Percentiles rank a stretch among this genome's conserved stretches.
Evolutionary conservation across 495 filamentous ascomycete species (phyloP).

Genomic region (Cryomyces minteri): DNA sequence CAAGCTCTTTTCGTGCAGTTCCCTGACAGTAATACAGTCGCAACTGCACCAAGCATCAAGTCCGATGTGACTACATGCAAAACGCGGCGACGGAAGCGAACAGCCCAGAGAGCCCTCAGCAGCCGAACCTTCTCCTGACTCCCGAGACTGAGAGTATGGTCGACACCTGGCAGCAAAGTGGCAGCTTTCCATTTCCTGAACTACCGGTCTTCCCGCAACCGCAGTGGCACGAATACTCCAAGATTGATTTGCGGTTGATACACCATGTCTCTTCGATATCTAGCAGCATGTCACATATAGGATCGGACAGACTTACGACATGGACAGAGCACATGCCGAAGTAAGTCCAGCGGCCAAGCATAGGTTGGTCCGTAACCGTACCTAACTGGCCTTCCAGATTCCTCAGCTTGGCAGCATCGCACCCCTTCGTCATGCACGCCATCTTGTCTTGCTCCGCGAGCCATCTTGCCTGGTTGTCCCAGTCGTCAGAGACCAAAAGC

Average conservation of each 20-base stretch:
- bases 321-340: conserved; percentile 87
- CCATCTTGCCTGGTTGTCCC: conserved; percentile 73
- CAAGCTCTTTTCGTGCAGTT: background rate
- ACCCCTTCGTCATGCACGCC: conserved; percentile 83
- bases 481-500: conserved; percentile 63
- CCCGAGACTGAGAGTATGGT: conserved; percentile 61
- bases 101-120: conserved; percentile 38
- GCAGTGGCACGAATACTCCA: conserved; percentile 43
- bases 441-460: conserved; percentile 80
- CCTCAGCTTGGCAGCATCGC: conserved; percentile 58
- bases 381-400: conserved; percentile 37
- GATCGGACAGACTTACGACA: conserved; percentile 62
- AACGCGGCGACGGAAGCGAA: conserved; percentile 30
- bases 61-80: conserved; percentile 94
- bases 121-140: conserved; percentile 65
- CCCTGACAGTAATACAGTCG: conserved; percentile 34
- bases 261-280: conserved; percentile 81
- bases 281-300: conserved; percentile 56
- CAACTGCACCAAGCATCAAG: conserved; percentile 97
- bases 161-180: conserved; percentile 67
- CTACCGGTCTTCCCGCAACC: conserved; percentile 52
- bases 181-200: conserved; percentile 72
- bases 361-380: background rate
- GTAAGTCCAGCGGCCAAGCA: conserved; percentile 29
- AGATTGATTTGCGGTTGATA: conserved; percentile 68